Evolutionary conservation across 108 stramenopile species (phyloP).

Genomic region (Aurantiochytrium sp.): DNA sequence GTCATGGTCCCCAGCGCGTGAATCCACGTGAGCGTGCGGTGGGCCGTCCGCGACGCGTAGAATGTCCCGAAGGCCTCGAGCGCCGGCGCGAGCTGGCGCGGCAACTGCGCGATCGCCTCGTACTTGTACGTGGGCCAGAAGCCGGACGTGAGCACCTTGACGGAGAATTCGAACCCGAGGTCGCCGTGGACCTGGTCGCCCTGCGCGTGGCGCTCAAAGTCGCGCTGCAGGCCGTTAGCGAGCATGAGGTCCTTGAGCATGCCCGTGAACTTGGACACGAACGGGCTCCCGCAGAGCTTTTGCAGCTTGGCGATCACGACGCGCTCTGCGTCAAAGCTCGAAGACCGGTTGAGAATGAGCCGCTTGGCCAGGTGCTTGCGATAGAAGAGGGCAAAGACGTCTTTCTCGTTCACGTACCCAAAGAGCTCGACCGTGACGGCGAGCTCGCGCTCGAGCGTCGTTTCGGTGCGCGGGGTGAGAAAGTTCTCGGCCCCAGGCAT

Average conservation of each 20-base stretch:
- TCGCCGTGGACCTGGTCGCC: slow-evolving; percentile 43
- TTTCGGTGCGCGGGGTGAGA: slow-evolving; percentile 22
- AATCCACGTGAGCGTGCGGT: slow-evolving; percentile 47
- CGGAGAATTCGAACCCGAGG: slow-evolving; percentile 72
- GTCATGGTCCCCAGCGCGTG: slow-evolving; percentile 87
- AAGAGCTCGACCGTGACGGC: slow-evolving; percentile 94
- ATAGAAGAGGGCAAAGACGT: slow-evolving; percentile 96
- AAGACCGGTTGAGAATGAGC: slow-evolving; percentile 86
- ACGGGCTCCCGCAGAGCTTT: slow-evolving; percentile 59
- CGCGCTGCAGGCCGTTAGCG: slow-evolving; percentile 79
- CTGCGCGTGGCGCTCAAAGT: slow-evolving; percentile 76
- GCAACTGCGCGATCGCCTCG: slow-evolving; percentile 49
- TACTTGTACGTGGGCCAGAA: slow-evolving; percentile 94
- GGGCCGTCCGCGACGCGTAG: slow-evolving; percentile 33
- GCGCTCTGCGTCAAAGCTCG: slow-evolving; percentile 93
- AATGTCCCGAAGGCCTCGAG: slow-evolving; percentile 83
- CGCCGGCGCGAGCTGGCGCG: slow-evolving; percentile 78
- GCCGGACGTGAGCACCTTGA: slow-evolving; percentile 92
- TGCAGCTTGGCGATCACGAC: slow-evolving; percentile 96
- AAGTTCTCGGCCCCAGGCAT: not conserved
- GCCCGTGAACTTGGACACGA: slow-evolving; percentile 96
- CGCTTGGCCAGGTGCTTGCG: slow-evolving; percentile 96
- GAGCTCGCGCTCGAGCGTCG: slow-evolving; percentile 46
- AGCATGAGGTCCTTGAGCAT: slow-evolving; percentile 93
- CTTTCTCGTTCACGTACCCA: slow-evolving; percentile 94